Conservation (phyloP, 2,329 filamentous ascomycete genomes). For the Fusarium transvaalense region DNA sequence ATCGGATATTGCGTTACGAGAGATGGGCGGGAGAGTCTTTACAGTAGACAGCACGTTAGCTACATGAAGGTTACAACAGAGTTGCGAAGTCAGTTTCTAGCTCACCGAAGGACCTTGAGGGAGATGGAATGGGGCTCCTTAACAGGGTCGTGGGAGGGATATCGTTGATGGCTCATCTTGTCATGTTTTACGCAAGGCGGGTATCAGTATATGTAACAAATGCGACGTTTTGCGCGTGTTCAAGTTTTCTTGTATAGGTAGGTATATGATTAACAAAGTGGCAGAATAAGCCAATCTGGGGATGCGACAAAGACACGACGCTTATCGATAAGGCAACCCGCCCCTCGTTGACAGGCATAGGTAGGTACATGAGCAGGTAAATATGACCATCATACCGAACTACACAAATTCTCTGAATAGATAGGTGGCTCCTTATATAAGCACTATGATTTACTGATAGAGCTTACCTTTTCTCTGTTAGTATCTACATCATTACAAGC, state of each 20-base stretch:
- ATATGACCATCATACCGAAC: neutral
- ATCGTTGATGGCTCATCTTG: constrained; percentile 70
- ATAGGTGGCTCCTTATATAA: neutral
- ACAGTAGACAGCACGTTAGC: constrained; percentile 20
- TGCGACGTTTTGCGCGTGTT: constrained; percentile 1
- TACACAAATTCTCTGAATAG: neutral
- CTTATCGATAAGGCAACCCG: constrained; percentile 38
- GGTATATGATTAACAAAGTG: neutral
- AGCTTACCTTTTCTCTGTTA: neutral
- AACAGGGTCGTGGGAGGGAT: constrained; percentile 66
- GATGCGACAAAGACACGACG: constrained; percentile 16
- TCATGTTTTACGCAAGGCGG: constrained; percentile 19
- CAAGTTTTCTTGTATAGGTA: neutral
- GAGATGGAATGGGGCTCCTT: constrained; percentile 86
- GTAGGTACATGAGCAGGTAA: neutral
- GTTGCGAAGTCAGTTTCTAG: constrained; percentile 2
- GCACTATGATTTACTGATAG: neutral
- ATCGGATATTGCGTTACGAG: constrained; percentile 78
- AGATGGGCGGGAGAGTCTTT: constrained; percentile 84
- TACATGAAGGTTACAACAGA: neutral
- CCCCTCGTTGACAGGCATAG: constrained; percentile 9
- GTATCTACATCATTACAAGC: constrained; percentile 26
- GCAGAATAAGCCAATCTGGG: neutral
- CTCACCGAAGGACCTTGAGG: constrained; percentile 78
- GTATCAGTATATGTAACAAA: neutral